Conservation (phyloP, 2,329 filamentous ascomycete species). For the Sclerotinia borealis region DNA sequence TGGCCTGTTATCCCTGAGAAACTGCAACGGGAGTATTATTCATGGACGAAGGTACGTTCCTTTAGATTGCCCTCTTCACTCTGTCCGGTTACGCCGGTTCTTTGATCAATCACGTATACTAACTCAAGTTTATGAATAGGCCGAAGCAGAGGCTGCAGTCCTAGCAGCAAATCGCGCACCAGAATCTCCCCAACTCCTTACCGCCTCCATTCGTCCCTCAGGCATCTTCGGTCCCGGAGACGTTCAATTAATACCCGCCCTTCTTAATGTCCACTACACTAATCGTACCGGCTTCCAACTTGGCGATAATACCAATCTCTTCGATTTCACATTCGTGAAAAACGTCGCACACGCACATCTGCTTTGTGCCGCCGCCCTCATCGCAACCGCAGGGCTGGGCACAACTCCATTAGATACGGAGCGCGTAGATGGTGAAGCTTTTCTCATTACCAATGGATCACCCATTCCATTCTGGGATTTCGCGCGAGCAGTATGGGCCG, state of each 20-base stretch:
- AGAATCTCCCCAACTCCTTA: slow-evolving; percentile 51
- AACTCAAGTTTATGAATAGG: slow-evolving; percentile 35
- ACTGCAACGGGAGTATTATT: slow-evolving; percentile 74
- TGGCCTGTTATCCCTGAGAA: slow-evolving; percentile 70
- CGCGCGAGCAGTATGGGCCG: slow-evolving; percentile 67
- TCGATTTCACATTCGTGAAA: slow-evolving; percentile 64
- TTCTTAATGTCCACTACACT: slow-evolving; percentile 64
- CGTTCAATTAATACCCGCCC: slow-evolving; percentile 64
- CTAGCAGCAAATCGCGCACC: slow-evolving; percentile 64
- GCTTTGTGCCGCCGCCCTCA: slow-evolving; percentile 58
- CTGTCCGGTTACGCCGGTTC: neutral
- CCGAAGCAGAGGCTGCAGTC: slow-evolving; percentile 75
- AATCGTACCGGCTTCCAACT: slow-evolving; percentile 73
- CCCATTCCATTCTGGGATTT: slow-evolving; percentile 93
- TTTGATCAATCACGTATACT: neutral
- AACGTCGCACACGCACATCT: slow-evolving; percentile 76
- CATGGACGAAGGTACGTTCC: slow-evolving; percentile 63
- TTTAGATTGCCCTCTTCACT: neutral
- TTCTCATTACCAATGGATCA: slow-evolving; percentile 80
- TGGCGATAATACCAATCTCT: slow-evolving; percentile 65
- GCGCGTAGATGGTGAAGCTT: slow-evolving; percentile 75
- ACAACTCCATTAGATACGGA: slow-evolving; percentile 64
- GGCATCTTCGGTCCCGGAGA: slow-evolving; percentile 92
- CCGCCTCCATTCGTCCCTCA: slow-evolving; percentile 75
- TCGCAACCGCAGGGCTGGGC: slow-evolving; percentile 28